These are phyloP conservation scores for Cytospora leucostoma DNA, from an alignment of 2,329 filamentous ascomycete species.

Conservation along the genomic window DNA sequence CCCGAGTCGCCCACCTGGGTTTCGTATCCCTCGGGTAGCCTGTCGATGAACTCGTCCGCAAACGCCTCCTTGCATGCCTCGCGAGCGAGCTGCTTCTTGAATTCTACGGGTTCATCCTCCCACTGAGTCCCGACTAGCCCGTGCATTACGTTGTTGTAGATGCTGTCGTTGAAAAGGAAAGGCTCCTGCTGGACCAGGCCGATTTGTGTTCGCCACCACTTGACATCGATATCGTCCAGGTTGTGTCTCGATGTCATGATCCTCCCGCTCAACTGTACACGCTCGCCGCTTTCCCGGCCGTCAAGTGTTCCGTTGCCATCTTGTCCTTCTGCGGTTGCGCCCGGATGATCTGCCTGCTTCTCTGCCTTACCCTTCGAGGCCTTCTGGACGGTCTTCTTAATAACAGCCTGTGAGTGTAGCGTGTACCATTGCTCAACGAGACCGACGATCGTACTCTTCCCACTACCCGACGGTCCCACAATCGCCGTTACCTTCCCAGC, in stretches of 20 bases:
- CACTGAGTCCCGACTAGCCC: slow-evolving; percentile 48
- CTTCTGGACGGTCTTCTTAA: slow-evolving; percentile 52
- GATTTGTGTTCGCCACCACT: slow-evolving; percentile 57
- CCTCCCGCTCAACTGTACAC: slow-evolving; percentile 36
- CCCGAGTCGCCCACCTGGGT: slow-evolving; percentile 77
- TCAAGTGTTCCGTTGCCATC: background rate
- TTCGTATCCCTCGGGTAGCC: slow-evolving; percentile 67
- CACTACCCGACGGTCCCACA: slow-evolving; percentile 71
- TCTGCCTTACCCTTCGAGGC: slow-evolving; percentile 45
- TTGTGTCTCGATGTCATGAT: slow-evolving; percentile 41
- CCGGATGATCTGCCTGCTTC: slow-evolving; percentile 36
- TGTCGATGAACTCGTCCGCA: slow-evolving; percentile 68
- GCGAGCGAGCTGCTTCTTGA: slow-evolving; percentile 57
- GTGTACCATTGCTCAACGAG: slow-evolving; percentile 74
- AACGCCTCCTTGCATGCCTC: slow-evolving; percentile 68
- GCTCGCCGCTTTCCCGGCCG: slow-evolving; percentile 42
- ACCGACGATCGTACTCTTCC: slow-evolving; percentile 74
- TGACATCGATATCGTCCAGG: slow-evolving; percentile 60
- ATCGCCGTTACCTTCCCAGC: slow-evolving; percentile 71
- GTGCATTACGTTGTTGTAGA: slow-evolving; percentile 57
- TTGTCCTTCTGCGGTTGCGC: slow-evolving; percentile 33
- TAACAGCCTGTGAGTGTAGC: slow-evolving; percentile 53
- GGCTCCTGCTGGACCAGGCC: slow-evolving; percentile 45
- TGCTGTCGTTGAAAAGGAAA: slow-evolving; percentile 47
- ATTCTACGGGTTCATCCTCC: slow-evolving; percentile 42